These are phyloP conservation scores for Ballota nigra DNA, from an alignment of 257 asterid genomes.

Conservation along the genomic window DNA sequence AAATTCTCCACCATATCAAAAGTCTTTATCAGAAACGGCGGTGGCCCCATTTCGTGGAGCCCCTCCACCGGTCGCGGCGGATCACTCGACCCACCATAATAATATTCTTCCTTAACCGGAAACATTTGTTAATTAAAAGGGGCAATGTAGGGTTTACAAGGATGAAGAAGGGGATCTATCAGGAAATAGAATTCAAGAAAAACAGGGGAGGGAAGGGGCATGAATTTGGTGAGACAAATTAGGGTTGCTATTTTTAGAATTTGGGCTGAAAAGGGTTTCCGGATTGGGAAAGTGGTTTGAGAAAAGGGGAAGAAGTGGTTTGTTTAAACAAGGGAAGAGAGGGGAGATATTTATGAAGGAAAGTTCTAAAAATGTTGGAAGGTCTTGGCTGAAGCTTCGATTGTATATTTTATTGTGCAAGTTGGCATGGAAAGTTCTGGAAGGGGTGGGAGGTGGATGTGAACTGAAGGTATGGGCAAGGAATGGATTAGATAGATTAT, in stretches of 20 bases:
- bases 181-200: neutral
- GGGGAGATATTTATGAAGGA: conserved; percentile 30
- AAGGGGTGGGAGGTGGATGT: neutral
- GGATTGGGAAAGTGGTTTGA: conserved; percentile 23
- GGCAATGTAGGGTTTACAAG: neutral
- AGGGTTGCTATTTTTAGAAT: neutral
- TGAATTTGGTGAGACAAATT: neutral
- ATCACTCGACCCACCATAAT: too few relatives aligned
- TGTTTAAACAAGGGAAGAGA: neutral
- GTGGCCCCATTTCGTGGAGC: conserved; percentile 74
- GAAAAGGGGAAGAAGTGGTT: neutral
- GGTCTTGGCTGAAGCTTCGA: conserved; percentile 23
- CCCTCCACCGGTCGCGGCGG: conserved; percentile 82
- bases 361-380: conserved; percentile 48
- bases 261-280: conserved; percentile 3
- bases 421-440: conserved; percentile 45
- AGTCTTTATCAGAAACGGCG: conserved; percentile 81
- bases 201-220: conserved; percentile 9
- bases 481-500: too few relatives aligned
- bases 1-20: conserved; percentile 78
- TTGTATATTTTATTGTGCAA: neutral
- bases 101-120: conserved; percentile 49
- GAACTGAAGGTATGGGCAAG: too few relatives aligned
- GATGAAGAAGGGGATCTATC: neutral
- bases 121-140: neutral